phyloP scores from a whole-genome alignment of 768 basidiomycete genomes.

The Suillus subluteus region DNA sequence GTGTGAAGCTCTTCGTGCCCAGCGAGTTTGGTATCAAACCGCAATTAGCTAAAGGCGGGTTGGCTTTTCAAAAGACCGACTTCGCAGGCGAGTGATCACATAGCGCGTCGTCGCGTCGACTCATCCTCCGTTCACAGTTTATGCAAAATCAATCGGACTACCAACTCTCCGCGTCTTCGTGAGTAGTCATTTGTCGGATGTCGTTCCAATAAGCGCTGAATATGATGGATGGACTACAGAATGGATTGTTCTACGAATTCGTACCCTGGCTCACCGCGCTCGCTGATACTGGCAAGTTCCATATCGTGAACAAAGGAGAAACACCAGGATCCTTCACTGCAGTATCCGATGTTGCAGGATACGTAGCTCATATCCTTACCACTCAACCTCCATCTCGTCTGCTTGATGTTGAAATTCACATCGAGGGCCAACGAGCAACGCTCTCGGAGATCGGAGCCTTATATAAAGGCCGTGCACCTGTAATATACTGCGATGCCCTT shows the following conservation, averaged over 20 bases:
- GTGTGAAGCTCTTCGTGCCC: slow-evolving; percentile 35
- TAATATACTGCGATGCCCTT: slow-evolving; percentile 12
- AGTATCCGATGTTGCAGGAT: slow-evolving; percentile 26
- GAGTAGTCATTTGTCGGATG: background rate
- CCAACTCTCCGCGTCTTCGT: slow-evolving; percentile 28
- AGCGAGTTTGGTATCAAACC: slow-evolving; percentile 32
- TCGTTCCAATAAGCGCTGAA: background rate
- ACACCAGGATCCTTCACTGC: slow-evolving; percentile 29
- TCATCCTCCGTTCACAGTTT: slow-evolving; percentile 8
- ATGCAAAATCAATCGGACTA: slow-evolving; percentile 19
- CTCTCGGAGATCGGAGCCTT: slow-evolving; percentile 15
- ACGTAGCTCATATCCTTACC: slow-evolving; percentile 27
- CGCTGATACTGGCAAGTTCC: slow-evolving; percentile 19
- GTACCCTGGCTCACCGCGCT: slow-evolving; percentile 27
- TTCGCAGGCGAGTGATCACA: slow-evolving; percentile 18
- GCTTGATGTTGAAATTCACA: slow-evolving; percentile 13
- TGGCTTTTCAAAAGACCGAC: slow-evolving; percentile 21
- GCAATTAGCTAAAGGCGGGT: slow-evolving; percentile 14
- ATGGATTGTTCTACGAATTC: slow-evolving; percentile 28
- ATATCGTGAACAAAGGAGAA: slow-evolving; percentile 25
- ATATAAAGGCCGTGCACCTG: slow-evolving; percentile 17
- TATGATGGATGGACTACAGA: slow-evolving; percentile 9
- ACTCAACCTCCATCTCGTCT: slow-evolving; percentile 16
- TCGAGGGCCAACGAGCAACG: slow-evolving; percentile 21
- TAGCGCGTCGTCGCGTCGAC: background rate